phyloP scores from a whole-genome alignment of 768 basidiomycete species.

The Gloeopeniophorella convolvens region DNA sequence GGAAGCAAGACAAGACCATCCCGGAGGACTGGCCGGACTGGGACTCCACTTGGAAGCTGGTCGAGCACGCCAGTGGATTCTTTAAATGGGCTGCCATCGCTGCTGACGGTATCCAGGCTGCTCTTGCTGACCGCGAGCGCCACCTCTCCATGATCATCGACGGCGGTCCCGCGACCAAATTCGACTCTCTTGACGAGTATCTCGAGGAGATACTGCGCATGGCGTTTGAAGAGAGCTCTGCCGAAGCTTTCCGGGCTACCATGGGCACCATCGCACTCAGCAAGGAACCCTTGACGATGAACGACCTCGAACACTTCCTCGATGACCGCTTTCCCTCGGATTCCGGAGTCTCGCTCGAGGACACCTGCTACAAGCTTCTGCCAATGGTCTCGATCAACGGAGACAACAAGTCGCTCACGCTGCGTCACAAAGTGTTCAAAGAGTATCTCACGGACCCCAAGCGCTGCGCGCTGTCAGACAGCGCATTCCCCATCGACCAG shows the following conservation, averaged over 20 bases:
- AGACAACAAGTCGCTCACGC: neutral
- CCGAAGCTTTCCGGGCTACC: constrained; percentile 2
- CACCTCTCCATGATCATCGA: neutral
- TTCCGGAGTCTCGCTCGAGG: neutral
- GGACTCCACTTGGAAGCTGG: constrained; percentile 3
- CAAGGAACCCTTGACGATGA: constrained; percentile 7
- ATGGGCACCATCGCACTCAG: constrained; percentile 10
- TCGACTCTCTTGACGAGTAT: constrained; percentile 5
- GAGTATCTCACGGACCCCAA: constrained; percentile 15
- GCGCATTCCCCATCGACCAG: constrained; percentile 5
- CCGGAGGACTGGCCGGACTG: constrained; percentile 5
- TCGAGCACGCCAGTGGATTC: neutral
- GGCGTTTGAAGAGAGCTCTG: neutral
- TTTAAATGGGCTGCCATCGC: constrained; percentile 15
- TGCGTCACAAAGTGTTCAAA: constrained; percentile 13
- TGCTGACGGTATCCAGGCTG: constrained; percentile 1
- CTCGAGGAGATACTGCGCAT: neutral
- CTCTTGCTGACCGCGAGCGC: neutral
- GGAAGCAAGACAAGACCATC: constrained; percentile 2
- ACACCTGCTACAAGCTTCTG: constrained; percentile 5
- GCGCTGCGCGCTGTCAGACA: neutral
- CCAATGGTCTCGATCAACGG: constrained; percentile 8
- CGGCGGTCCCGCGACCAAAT: neutral
- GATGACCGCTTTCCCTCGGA: neutral
- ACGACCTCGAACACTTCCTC: constrained; percentile 9